A percentile compares a stretch with the other conserved stretches of the same genome.
Evolutionary conservation across 805 yeast species (phyloP).

Genomic region (Barnettozyma siamensis): DNA sequence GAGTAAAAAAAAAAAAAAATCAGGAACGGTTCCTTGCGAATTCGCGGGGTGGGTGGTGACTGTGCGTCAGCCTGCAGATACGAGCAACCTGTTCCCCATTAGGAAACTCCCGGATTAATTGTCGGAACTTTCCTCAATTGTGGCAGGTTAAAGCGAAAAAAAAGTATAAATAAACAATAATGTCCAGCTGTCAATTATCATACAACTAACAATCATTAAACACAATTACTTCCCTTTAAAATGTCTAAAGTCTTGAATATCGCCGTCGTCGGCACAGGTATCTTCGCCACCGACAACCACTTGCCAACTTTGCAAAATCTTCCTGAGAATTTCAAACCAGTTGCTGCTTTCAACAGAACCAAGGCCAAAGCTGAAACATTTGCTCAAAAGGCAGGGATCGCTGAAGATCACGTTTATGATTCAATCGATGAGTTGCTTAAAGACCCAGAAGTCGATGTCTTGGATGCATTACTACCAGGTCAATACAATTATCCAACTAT

Average conservation of each 20-base stretch:
- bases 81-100: too few species aligned
- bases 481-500: slow-evolving; percentile 69
- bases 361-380: slow-evolving; percentile 75
- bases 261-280: slow-evolving; percentile 68
- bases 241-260: slow-evolving; percentile 12
- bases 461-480: slow-evolving; percentile 89
- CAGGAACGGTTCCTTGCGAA: too few species aligned
- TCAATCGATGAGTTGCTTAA: slow-evolving; percentile 38
- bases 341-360: slow-evolving; percentile 80
- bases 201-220: too few species aligned
- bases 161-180: too few species aligned
- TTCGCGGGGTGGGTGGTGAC: too few species aligned
- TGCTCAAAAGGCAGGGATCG: slow-evolving; percentile 56
- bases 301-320: slow-evolving; percentile 61
- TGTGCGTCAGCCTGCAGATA: too few species aligned
- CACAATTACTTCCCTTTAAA: too few species aligned
- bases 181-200: too few species aligned
- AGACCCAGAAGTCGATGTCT: slow-evolving; percentile 63
- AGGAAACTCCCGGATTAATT: too few species aligned
- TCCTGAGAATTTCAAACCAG: slow-evolving; percentile 47
- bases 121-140: too few species aligned
- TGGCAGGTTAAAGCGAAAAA: too few species aligned
- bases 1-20: too few species aligned
- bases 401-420: slow-evolving; percentile 31
- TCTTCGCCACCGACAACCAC: slow-evolving; percentile 82